Conservation (phyloP, 164 flowering plant species). For the Kalanchoe fedtschenkoi region DNA sequence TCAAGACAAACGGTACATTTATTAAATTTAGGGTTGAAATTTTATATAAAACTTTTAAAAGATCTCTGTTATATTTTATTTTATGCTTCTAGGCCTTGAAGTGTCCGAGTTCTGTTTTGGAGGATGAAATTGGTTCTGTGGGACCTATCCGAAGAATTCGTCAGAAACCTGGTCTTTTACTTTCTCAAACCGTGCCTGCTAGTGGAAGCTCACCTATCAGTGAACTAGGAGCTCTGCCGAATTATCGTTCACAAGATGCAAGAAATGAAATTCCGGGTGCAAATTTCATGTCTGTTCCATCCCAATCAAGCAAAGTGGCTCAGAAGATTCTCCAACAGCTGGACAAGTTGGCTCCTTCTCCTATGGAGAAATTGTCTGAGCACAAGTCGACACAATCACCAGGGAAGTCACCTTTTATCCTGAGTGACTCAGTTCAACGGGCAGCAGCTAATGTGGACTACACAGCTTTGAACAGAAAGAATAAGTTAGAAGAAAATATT, state of each 20-base stretch:
- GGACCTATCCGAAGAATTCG: slow-evolving; percentile 86
- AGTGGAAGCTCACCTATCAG: background rate
- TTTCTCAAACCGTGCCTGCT: slow-evolving; percentile 23
- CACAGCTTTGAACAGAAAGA: slow-evolving; percentile 16
- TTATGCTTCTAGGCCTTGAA: slow-evolving; percentile 40
- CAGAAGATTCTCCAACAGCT: slow-evolving; percentile 68
- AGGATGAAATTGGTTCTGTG: slow-evolving; percentile 61
- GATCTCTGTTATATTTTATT: slow-evolving; percentile 2
- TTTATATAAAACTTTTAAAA: background rate
- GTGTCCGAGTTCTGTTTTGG: slow-evolving; percentile 66
- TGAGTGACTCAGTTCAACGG: slow-evolving; percentile 12
- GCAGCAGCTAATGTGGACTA: slow-evolving; percentile 8
- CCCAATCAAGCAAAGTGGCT: slow-evolving; percentile 69
- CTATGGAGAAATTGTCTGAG: slow-evolving; percentile 46
- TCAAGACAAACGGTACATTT: background rate
- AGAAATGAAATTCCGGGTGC: slow-evolving; percentile 17
- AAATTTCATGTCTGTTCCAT: slow-evolving; percentile 38
- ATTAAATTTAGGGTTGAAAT: background rate
- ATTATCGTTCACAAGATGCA: slow-evolving; percentile 18
- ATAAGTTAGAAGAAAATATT: slow-evolving; percentile 12
- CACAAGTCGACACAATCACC: slow-evolving; percentile 26
- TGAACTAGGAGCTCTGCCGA: slow-evolving; percentile 14
- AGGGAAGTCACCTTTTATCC: slow-evolving; percentile 39
- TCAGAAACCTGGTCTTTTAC: slow-evolving; percentile 52
- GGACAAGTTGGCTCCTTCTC: slow-evolving; percentile 49